Conservation (phyloP, 805 yeast species). For the Lachancea lanzarotensis region DNA sequence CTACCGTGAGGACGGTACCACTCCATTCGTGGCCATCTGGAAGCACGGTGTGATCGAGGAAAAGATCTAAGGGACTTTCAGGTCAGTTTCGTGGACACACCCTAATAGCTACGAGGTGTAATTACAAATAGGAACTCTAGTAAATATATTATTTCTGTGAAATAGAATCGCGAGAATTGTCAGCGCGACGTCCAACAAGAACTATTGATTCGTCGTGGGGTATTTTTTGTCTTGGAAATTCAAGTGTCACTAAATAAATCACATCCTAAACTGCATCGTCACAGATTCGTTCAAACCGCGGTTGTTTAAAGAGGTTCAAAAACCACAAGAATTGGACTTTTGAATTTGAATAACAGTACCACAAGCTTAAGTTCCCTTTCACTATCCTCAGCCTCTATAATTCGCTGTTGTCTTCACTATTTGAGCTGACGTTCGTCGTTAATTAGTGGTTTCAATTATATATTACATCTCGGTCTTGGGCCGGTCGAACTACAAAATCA, state of each 20-base stretch:
- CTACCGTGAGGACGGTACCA: conserved; percentile 99
- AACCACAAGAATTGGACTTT: too few relatives aligned
- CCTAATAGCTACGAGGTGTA: background rate
- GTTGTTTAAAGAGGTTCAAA: too few relatives aligned
- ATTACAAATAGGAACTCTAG: background rate
- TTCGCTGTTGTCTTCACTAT: background rate
- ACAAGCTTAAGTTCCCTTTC: too few relatives aligned
- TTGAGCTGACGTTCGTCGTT: background rate
- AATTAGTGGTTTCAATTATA: background rate
- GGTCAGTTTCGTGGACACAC: background rate
- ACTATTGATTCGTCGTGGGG: too few relatives aligned
- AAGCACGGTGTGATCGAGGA: conserved; percentile 91
- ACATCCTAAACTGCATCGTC: too few relatives aligned
- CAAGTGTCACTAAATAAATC: too few relatives aligned
- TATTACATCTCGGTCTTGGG: background rate
- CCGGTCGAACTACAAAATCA: background rate
- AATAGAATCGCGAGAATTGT: too few relatives aligned
- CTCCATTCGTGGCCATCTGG: conserved; percentile 98
- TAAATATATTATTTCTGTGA: background rate
- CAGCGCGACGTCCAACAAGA: too few relatives aligned
- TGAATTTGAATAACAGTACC: too few relatives aligned
- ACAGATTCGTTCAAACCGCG: too few relatives aligned
- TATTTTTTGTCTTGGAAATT: too few relatives aligned
- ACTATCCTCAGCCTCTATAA: too few relatives aligned
- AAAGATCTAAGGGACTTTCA: conserved; percentile 61